phyloP scores from a whole-genome alignment of 2,329 filamentous ascomycete species.

The Venturia pyrina region DNA sequence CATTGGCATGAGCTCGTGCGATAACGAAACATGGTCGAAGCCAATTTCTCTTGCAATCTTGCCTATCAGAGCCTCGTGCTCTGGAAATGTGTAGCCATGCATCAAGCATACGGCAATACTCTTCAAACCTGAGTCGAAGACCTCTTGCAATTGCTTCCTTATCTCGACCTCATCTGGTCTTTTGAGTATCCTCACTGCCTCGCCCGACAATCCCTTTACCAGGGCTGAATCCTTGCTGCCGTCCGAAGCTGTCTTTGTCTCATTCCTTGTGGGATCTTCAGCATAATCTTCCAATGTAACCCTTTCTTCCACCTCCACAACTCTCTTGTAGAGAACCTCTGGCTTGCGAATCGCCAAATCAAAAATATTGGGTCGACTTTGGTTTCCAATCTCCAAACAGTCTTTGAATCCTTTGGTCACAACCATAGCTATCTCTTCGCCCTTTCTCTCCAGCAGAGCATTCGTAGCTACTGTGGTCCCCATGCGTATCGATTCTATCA shows the following conservation, averaged over 20 bases:
- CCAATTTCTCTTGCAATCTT: constrained; percentile 69
- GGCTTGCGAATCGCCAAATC: constrained; percentile 81
- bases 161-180: constrained; percentile 50
- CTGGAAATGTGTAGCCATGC: constrained; percentile 85
- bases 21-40: constrained; percentile 72
- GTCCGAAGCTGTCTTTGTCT: constrained; percentile 44
- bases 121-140: constrained; percentile 61
- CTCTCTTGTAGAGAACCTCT: constrained; percentile 73
- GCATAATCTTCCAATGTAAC: constrained; percentile 89
- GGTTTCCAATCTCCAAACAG: constrained; percentile 81
- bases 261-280: constrained; percentile 63
- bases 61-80: constrained; percentile 72
- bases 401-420: constrained; percentile 84
- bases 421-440: constrained; percentile 77
- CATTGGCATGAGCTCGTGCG: constrained; percentile 78
- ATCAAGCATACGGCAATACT: constrained; percentile 86
- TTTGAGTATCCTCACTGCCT: constrained; percentile 60
- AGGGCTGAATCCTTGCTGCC: constrained; percentile 41
- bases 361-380: constrained; percentile 82
- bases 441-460: constrained; percentile 79
- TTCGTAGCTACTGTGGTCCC: constrained; percentile 93
- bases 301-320: constrained; percentile 84
- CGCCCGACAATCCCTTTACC: constrained; percentile 62
- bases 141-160: constrained; percentile 49
- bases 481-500: constrained; percentile 90